Conservation (phyloP, 139 green algal species). For the Spirogloea muscicola region DNA sequence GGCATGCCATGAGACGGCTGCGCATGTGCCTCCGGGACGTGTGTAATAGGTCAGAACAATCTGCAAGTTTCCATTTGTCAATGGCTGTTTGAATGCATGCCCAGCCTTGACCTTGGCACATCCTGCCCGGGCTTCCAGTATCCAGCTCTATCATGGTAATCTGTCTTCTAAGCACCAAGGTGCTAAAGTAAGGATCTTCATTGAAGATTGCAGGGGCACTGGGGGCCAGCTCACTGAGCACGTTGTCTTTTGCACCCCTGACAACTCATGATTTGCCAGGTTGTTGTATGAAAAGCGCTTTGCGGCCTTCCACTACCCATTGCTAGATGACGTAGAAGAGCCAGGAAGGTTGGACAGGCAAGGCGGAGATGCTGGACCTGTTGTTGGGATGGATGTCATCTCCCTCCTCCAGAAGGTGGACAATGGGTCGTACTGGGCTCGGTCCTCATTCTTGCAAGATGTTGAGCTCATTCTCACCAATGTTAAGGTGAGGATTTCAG, state of each 20-base stretch:
- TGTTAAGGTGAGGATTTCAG: conserved; percentile 36
- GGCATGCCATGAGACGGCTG: conserved; percentile 27
- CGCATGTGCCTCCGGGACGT: conserved; percentile 45
- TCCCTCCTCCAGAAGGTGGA: conserved; percentile 43
- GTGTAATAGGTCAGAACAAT: conserved; percentile 42
- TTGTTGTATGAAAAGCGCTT: conserved; percentile 41
- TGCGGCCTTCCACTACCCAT: conserved; percentile 26
- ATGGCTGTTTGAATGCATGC: too few relatives aligned
- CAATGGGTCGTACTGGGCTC: not conserved
- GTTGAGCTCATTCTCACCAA: conserved; percentile 36
- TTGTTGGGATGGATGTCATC: conserved; percentile 36
- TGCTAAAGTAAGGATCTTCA: too few relatives aligned
- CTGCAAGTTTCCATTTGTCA: too few relatives aligned
- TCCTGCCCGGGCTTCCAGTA: too few relatives aligned
- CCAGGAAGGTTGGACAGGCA: not conserved
- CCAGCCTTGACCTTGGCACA: too few relatives aligned
- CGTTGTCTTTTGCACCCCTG: too few relatives aligned
- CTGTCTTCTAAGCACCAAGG: too few relatives aligned
- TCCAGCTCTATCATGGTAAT: too few relatives aligned
- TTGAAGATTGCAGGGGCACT: too few relatives aligned
- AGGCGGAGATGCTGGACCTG: not conserved
- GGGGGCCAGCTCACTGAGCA: too few relatives aligned
- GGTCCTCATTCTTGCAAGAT: conserved; percentile 23
- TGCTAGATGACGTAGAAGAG: conserved; percentile 6
- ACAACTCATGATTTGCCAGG: conserved; percentile 35